These are phyloP conservation scores for Abrus pulchellus DNA, from an alignment of 306 rosid genomes.

Conservation along the genomic window DNA sequence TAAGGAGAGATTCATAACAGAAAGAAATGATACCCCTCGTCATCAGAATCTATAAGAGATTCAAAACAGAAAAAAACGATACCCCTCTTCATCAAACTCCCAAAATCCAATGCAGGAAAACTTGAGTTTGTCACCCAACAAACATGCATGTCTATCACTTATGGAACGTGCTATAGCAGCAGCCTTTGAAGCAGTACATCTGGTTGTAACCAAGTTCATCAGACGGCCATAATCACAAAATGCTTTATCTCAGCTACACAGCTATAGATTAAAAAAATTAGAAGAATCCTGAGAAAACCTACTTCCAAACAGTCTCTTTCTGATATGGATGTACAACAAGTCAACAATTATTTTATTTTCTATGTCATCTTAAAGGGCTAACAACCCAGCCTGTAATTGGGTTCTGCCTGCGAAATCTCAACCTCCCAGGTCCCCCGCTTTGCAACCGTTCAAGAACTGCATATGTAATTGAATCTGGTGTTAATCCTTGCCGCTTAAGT, in stretches of 20 bases:
- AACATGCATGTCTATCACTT: slow-evolving; percentile 3
- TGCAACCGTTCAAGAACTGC: slow-evolving; percentile 88
- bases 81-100: slow-evolving; percentile 31
- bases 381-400: slow-evolving; percentile 98
- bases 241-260: slow-evolving; percentile 14
- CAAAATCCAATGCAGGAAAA: slow-evolving; percentile 23
- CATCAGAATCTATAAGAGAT: slow-evolving; percentile 14
- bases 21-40: background rate
- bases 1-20: too few relatives aligned
- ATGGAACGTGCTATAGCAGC: background rate
- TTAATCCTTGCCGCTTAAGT: slow-evolving; percentile 90
- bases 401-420: slow-evolving; percentile 78
- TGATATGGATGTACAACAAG: background rate
- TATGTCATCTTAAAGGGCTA: slow-evolving; percentile 77
- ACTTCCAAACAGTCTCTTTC: slow-evolving; percentile 2
- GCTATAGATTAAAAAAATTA: slow-evolving; percentile 12
- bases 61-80: slow-evolving; percentile 26
- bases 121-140: slow-evolving; percentile 20
- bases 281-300: slow-evolving; percentile 31
- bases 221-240: slow-evolving; percentile 19
- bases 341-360: slow-evolving; percentile 10
- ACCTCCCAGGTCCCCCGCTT: slow-evolving; percentile 71
- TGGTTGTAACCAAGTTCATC: slow-evolving; percentile 26
- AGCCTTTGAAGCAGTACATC: slow-evolving; percentile 24
- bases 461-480: slow-evolving; percentile 91